Conservation (phyloP, 2,329 filamentous ascomycete species). For the Colletotrichum filicis region DNA sequence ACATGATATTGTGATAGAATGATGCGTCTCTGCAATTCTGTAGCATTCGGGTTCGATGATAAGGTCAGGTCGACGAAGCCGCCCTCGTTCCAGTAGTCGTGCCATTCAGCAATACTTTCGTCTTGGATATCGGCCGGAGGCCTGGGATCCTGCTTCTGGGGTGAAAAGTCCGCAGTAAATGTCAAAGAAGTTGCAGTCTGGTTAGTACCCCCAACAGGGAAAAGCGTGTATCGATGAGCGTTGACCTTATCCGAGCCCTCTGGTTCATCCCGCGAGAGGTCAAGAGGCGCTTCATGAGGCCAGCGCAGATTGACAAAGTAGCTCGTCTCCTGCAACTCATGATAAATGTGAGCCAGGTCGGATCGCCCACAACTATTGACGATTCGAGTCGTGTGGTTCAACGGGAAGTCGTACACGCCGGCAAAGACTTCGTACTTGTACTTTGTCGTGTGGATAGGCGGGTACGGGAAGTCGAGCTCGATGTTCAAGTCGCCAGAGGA, state of each 20-base stretch:
- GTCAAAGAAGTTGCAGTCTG: conserved; percentile 31
- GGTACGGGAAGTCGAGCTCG: conserved; percentile 56
- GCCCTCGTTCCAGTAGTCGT: conserved; percentile 50
- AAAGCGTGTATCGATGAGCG: conserved; percentile 48
- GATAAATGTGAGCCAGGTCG: conserved; percentile 45
- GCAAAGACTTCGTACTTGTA: conserved; percentile 58
- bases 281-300: conserved; percentile 38
- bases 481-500: conserved; percentile 45
- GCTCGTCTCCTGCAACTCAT: conserved; percentile 47
- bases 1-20: conserved; percentile 56
- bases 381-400: conserved; percentile 50
- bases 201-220: conserved; percentile 19
- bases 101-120: conserved; percentile 44
- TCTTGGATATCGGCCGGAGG: conserved; percentile 39
- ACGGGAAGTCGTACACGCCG: conserved; percentile 51
- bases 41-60: conserved; percentile 48
- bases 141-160: conserved; percentile 38
- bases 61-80: conserved; percentile 54
- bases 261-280: conserved; percentile 32
- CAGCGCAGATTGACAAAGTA: conserved; percentile 53
- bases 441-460: conserved; percentile 49
- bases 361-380: conserved; percentile 18
- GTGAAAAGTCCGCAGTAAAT: conserved; percentile 49
- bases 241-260: conserved; percentile 38
- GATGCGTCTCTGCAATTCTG: conserved; percentile 56